These are phyloP conservation scores for Mimosa pudica DNA, from an alignment of 306 rosid species.

Conservation along the genomic window DNA sequence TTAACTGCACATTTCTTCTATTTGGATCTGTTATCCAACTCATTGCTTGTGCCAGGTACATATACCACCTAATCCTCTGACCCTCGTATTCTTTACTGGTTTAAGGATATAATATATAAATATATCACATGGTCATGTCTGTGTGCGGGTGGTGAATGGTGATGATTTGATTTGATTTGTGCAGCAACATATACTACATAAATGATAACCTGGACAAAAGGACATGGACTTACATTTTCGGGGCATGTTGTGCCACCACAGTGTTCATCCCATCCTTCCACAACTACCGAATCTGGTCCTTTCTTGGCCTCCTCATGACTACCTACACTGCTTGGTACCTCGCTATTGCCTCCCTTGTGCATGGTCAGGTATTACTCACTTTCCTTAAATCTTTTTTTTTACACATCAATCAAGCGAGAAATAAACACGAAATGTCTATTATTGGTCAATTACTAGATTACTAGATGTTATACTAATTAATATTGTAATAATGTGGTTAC, in stretches of 20 bases:
- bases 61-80: not conserved
- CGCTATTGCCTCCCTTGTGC: slow-evolving; percentile 77
- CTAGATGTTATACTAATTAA: no score
- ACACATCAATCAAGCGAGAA: no score
- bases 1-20: slow-evolving; percentile 96
- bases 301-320: slow-evolving; percentile 94
- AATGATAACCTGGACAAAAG: slow-evolving; percentile 97
- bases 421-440: not conserved
- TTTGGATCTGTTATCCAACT: slow-evolving; percentile 99
- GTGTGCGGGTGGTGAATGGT: not conserved
- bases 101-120: not conserved
- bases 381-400: no score
- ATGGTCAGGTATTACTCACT: slow-evolving; percentile 70
- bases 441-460: no score
- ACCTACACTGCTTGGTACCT: slow-evolving; percentile 99
- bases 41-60: slow-evolving; percentile 97
- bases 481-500: not conserved
- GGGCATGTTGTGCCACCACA: slow-evolving; percentile 99
- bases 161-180: slow-evolving; percentile 4
- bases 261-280: slow-evolving; percentile 96
- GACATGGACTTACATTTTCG: slow-evolving; percentile 98
- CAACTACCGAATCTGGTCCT: slow-evolving; percentile 98
- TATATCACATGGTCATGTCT: slow-evolving; percentile 34
- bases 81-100: not conserved
- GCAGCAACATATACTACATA: slow-evolving; percentile 96